Conservation (phyloP, 306 rosid genomes). For the Ziziphus jujuba region DNA sequence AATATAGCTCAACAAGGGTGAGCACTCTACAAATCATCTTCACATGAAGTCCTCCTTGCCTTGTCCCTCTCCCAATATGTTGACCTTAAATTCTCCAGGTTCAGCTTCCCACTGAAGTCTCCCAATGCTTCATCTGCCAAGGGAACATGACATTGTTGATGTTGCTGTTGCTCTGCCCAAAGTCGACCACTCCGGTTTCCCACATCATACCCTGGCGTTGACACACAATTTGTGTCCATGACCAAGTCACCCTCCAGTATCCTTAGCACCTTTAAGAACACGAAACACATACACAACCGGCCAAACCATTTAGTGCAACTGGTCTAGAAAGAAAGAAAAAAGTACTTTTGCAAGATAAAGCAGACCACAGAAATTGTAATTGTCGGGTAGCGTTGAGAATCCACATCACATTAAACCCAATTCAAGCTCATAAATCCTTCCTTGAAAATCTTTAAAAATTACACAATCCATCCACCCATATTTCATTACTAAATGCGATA, state of each 20-base stretch:
- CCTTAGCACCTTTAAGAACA: constrained; percentile 69
- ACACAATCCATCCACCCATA: too few species aligned
- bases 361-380: too few species aligned
- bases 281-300: constrained; percentile 4
- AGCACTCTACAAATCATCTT: constrained; percentile 45
- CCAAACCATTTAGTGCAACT: neutral
- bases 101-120: constrained; percentile 70
- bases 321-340: neutral
- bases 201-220: constrained; percentile 67
- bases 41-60: constrained; percentile 53
- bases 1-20: constrained; percentile 17
- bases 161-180: constrained; percentile 68
- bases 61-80: constrained; percentile 68
- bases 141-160: constrained; percentile 59
- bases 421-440: too few species aligned
- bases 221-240: constrained; percentile 68
- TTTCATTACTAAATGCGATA: too few species aligned
- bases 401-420: too few species aligned
- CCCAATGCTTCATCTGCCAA: constrained; percentile 55
- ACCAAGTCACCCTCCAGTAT: constrained; percentile 94
- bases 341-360: neutral
- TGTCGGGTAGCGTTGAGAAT: too few species aligned
- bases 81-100: constrained; percentile 57
- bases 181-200: constrained; percentile 78
- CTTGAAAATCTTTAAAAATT: too few species aligned